Evolutionary conservation across 345 rosid genomes (phyloP), one percentile per base, ranked within the genome.

Genomic region (Stellera chamaejasme): DNA sequence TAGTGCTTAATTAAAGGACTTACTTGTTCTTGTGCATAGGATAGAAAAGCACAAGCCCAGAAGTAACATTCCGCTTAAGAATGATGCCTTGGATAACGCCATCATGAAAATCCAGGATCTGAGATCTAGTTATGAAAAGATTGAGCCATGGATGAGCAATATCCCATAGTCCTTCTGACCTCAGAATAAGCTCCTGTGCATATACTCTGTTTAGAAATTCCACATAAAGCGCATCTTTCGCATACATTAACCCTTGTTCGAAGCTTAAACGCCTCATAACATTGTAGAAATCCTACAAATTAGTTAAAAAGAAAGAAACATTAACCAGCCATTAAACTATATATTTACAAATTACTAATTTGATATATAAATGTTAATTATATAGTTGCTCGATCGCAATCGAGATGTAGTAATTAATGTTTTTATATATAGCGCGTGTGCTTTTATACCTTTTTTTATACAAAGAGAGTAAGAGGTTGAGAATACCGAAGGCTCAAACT

Each of bases 131-230:
- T 6, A 77, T n/a, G 36, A 77, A 77, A 10, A 77, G 60, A 25
- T 77, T 77, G 3, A 77, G 63, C 82, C 82, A 77, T 55, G 82
- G 82, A 63, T 77, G 82, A 48, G 78, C 69, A 52, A 77, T 64
- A 13, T 73, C 63, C 81, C 77, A 76, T 10, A 72, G 50, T 26
- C 75, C 75, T 45, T 45, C 45, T 15, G 61, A 48, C 16, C 69
- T 64, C 55, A 77, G 81, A 11, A n/a, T 27, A 16, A 28, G 9
- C 58, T 77, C 79, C 16, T 45, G 60, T 12, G 15, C 49, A 16
- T 64, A 60, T 2, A 74, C 82, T 62, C 82, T 70, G 53, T 74
- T 56, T 27, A 77, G 46, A 41, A 77, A 77, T 0, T 77, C 70
- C 5, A 73, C 48, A 48, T 46, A 77, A 0, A 54, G 15, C 6